phyloP scores from a whole-genome alignment of 2,329 filamentous ascomycete species.

The Cytospora schulzeri region DNA sequence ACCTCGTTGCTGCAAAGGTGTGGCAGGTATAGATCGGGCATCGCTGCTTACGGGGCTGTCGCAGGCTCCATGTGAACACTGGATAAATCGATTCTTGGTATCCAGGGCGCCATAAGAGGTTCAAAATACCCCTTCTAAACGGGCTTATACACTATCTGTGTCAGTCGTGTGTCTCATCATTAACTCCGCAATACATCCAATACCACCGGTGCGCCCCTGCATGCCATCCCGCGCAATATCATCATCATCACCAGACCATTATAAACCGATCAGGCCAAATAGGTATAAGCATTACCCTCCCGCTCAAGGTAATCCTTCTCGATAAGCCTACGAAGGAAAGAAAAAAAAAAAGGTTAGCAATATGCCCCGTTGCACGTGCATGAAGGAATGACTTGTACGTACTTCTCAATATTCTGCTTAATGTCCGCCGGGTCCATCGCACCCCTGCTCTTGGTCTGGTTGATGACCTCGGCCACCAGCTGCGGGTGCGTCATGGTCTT shows the following conservation, averaged over 20 bases:
- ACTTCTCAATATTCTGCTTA: conserved; percentile 97
- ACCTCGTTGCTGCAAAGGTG: too few species aligned
- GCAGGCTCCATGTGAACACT: background rate
- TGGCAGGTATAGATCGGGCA: too few species aligned
- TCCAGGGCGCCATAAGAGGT: background rate
- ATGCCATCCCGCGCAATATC: background rate
- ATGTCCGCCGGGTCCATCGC: conserved; percentile 85
- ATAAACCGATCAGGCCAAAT: conserved; percentile 60
- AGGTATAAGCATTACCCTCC: conserved; percentile 70
- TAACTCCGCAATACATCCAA: conserved; percentile 1
- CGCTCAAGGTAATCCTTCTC: conserved; percentile 93
- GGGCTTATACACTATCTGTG: conserved; percentile 1
- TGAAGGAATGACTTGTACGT: conserved; percentile 41
- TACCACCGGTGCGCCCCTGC: conserved; percentile 1
- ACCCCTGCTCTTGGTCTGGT: conserved; percentile 82
- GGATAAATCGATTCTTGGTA: background rate
- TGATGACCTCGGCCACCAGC: conserved; percentile 88
- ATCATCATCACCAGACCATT: background rate
- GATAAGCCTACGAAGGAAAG: conserved; percentile 62
- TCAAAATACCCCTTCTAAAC: background rate
- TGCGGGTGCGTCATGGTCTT: conserved; percentile 87
- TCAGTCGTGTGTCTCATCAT: conserved; percentile 8
- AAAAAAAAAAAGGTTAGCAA: conserved; percentile 14
- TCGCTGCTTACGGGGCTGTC: background rate
- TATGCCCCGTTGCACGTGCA: too few species aligned